Conservation (phyloP, 108 stramenopile species). For the Pseudonitzschia multiseries region DNA sequence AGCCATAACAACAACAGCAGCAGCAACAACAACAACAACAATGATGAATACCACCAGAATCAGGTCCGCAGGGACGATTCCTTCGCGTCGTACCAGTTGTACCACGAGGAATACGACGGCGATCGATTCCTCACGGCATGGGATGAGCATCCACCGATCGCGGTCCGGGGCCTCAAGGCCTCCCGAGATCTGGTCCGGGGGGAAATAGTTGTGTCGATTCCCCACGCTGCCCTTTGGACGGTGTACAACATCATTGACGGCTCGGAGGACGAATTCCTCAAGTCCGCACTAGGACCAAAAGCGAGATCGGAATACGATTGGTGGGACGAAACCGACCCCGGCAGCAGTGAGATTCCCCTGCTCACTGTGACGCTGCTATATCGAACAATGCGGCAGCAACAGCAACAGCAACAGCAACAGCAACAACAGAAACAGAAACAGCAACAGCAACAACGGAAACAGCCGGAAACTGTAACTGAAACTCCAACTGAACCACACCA, state of each 20-base stretch:
- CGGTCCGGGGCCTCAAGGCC: conserved; percentile 74
- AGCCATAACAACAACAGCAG: neutral
- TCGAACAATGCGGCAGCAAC: conserved; percentile 19
- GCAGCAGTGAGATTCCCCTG: conserved; percentile 56
- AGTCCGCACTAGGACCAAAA: conserved; percentile 55
- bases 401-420: conserved; percentile 37
- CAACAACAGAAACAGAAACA: neutral
- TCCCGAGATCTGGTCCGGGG: conserved; percentile 54
- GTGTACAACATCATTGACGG: conserved; percentile 73
- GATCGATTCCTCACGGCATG: conserved; percentile 10
- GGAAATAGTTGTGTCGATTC: conserved; percentile 72
- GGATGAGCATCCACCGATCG: conserved; percentile 36
- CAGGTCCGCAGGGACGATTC: too few relatives aligned
- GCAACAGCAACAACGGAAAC: too few relatives aligned
- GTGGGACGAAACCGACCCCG: conserved; percentile 13
- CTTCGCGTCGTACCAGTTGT: neutral
- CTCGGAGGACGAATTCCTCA: conserved; percentile 58
- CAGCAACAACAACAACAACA: conserved; percentile 13
- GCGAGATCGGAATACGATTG: conserved; percentile 62
- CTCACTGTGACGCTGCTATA: conserved; percentile 72
- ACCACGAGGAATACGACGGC: conserved; percentile 8
- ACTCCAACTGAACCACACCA: neutral
- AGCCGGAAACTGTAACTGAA: too few relatives aligned
- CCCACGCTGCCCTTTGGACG: conserved; percentile 62
- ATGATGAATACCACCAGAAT: neutral